Base-by-base conservation (phyloP, 805 yeast species). In the Yarrowia hollandica region DNA sequence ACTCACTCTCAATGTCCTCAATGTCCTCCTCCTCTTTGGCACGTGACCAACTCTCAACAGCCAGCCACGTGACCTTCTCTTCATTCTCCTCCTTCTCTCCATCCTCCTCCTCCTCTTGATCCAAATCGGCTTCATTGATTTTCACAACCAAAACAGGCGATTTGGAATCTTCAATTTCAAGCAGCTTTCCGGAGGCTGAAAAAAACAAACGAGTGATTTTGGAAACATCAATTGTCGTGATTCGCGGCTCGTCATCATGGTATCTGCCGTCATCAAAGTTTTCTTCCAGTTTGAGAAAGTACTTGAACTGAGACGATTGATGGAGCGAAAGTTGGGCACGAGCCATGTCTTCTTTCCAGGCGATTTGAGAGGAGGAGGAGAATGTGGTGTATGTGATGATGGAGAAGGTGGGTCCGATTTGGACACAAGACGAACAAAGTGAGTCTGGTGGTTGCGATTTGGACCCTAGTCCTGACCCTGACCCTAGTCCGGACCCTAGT, bases 321-420 rank as follows among this genome's bases (percentile, higher is more conserved):
- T n/a, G n/a, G n/a, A 64, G 31, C 70, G 71, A 0, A 0, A 82
- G 79, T 58, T 69, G 66, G 30, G 85, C 80, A 59, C 82, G 77
- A 15, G 89, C 84, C 70, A 75, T 80, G 50, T 83, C 84, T 64
- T 88, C 95, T 63, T 84, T 85, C 95, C 95, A 88, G 2, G 81
- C 75, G 2, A 87, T 77, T 57, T 79, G 77, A 15, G 82, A 77
- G 4, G 71, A 60, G 1, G 65, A 65, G 22, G 62, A 63, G 65
- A 86, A 87, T 3, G 88, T 78, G 5, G 88, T 75, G 64, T 81
- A 88, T 63, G 80, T 70, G 3, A 81, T 83, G 44, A 85, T 68
- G 60, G 75, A 76, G 68, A 86, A 86, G 0, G 64, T 63, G 0
- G 89, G 89, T 0, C 91, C 91, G 1, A 86, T 81, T 59, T 71